Evolutionary conservation across 331 rosid species (phyloP), one percentile per base, ranked within the genome.

Genomic region (Prunus yedoensis): DNA sequence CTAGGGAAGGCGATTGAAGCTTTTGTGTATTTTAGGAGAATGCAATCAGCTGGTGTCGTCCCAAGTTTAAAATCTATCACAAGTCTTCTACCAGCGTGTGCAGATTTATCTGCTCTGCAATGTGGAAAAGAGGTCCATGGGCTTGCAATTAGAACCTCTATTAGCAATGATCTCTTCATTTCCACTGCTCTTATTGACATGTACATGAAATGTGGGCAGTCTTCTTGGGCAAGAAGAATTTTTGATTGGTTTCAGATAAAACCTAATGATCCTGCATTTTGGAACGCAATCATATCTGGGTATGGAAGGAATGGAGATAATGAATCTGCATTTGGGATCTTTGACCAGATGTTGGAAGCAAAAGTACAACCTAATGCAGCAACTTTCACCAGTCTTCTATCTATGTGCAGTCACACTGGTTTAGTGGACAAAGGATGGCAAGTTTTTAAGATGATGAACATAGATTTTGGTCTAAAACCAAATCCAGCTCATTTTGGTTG

Each of bases 281-380:
- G 97, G 98, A 91, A 93, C 49, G 89, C 89, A 46, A 79, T 87
- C 87, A 86, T 91, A 30, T 84, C 87, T 2, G 97, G 93, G 45
- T 88, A 84, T 70, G 96, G 96, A 78, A 91, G 87, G 78, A 89
- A 89, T 51, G 91, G 98, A 45, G 88, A 87, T 10, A 45, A 84
- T 28, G 83, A 82, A 60, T 85, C 85, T 60, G 93, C 89, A 32
- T 85, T 88, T 75, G 80, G 66, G 72, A 66, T 93, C 66, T 88
- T 86, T 68, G 68, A 84, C 27, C 70, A 73, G 73, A 91, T 93
- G 91, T 61, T 54, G 45, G 81, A 71, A 59, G 88, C 71, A 80
- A 81, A 27, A 64, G 87, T 89, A 68, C 83, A 30, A 65, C 97
- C 93, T 80, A 89, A 81, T 68, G 59, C 84, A 43, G 81, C 79